Conservation (phyloP, 2,329 filamentous ascomycete species). For the Ophiobolus disseminans region DNA sequence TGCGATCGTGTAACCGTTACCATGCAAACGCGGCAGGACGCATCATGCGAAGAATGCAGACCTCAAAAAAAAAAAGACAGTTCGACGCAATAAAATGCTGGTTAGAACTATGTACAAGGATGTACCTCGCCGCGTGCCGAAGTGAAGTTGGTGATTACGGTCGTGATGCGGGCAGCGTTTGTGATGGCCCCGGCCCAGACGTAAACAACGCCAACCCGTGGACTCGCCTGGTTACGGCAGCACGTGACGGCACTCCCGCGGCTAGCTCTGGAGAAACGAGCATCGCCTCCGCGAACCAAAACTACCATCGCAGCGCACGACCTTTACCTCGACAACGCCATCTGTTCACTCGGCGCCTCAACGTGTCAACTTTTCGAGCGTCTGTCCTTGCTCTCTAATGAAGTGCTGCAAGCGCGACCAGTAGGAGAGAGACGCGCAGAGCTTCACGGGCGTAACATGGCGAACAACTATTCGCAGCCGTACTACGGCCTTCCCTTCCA, state of each 20-base stretch:
- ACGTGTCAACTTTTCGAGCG: slow-evolving; percentile 2
- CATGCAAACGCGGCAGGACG: slow-evolving; percentile 14
- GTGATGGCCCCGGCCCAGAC: not conserved
- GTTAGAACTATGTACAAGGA: slow-evolving; percentile 38
- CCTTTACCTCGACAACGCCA: no score
- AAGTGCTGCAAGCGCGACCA: slow-evolving; percentile 19
- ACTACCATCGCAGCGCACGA: no score
- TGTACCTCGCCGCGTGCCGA: slow-evolving; percentile 17
- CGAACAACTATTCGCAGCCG: slow-evolving; percentile 39
- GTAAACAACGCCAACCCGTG: not conserved
- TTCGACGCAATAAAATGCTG: slow-evolving; percentile 16
- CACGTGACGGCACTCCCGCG: not conserved
- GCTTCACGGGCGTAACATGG: slow-evolving; percentile 30
- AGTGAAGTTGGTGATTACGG: slow-evolving; percentile 15
- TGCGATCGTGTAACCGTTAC: slow-evolving; percentile 29
- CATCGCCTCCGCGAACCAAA: not conserved
- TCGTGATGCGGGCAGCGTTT: slow-evolving; percentile 4
- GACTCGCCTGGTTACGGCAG: no score
- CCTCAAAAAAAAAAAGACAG: slow-evolving; percentile 10
- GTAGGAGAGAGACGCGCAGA: slow-evolving; percentile 23
- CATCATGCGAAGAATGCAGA: slow-evolving; percentile 32
- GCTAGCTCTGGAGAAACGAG: not conserved
- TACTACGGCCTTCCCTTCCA: slow-evolving; percentile 33
- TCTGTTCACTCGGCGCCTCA: slow-evolving; percentile 8
- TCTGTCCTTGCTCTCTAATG: slow-evolving; percentile 13